Base-by-base conservation (phyloP, 2,329 filamentous ascomycete species). In the Phyllosticta capitalensis region DNA sequence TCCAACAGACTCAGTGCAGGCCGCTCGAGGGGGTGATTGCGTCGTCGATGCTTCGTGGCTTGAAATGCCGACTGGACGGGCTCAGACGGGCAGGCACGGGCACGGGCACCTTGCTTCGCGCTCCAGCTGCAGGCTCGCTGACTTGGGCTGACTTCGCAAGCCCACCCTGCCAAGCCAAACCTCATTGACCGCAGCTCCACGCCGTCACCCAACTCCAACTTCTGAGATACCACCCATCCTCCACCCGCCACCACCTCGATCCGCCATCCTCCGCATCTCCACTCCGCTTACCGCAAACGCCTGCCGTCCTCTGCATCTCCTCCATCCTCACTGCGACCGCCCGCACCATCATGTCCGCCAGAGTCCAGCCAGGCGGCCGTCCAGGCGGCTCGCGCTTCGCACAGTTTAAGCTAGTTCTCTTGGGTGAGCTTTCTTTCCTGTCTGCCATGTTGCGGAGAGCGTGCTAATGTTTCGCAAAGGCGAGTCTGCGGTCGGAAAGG, bases 401-500 rank as follows among this genome's bases (percentile, higher is more conserved):
- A 69, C 94, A 99, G 82, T 99, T 99, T 80, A 99, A 99, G 83
- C 84, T 99, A 69, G 94, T 99, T 66, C 81, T 99, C 72, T 83
- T 99, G 65, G 94, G 94, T 97, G 83, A 67, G 87, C 33, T 21
- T 71, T 49, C 56, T 56, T 55, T 60, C 61, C 58, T 55, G 19
- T 45, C 28, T 19, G 52, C 22, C 20, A 48, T 22, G 49, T 33
- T 19, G 9, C 3, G 59, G 3, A 22, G 26, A 55, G 17, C 45
- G 26, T 53, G 58, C 68, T 72, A 65, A 71, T 64, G 20, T 14
- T 49, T 58, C 67, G 55, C 73, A 97, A 45, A 45, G 92, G 94
- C 75, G 94, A 99, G 81, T 99, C 94, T 67, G 94, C 94, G 61
- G 94, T 99, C 61, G 94, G 94, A 87, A 99, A 99, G 89, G 90